Percentiles rank a stretch among this genome's conserved stretches.
Conservation (phyloP, 2,329 filamentous ascomycete genomes). For the Colletotrichum phormii region DNA sequence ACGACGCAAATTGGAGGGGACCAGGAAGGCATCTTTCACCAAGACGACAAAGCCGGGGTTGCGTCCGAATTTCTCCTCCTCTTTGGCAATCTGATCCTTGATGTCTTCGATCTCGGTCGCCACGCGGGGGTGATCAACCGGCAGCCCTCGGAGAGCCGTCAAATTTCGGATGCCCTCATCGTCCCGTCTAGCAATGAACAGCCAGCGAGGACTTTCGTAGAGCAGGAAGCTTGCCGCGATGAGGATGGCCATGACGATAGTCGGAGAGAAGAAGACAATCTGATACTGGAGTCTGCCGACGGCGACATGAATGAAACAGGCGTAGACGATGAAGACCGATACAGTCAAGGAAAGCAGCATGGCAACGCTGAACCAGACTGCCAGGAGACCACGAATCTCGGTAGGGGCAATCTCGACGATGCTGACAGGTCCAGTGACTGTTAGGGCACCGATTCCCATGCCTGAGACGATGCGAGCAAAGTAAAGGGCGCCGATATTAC, state of each 20-base stretch:
- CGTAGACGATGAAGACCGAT: slow-evolving; percentile 49
- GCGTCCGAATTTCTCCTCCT: background rate
- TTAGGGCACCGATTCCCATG: slow-evolving; percentile 52
- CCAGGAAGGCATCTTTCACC: slow-evolving; percentile 50
- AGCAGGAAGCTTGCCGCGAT: slow-evolving; percentile 46
- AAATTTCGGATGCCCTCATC: background rate
- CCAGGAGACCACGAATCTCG: slow-evolving; percentile 52
- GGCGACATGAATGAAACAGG: slow-evolving; percentile 45
- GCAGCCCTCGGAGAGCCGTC: background rate
- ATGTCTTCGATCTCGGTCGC: background rate
- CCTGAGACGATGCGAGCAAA: slow-evolving; percentile 50
- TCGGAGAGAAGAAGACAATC: slow-evolving; percentile 38
- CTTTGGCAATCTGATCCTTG: background rate
- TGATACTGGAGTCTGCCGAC: slow-evolving; percentile 43
- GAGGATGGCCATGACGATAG: slow-evolving; percentile 42
- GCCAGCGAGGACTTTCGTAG: slow-evolving; percentile 52
- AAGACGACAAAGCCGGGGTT: slow-evolving; percentile 33
- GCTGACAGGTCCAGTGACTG: slow-evolving; percentile 50
- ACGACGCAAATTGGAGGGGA: slow-evolving; percentile 51
- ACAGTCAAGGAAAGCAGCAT: slow-evolving; percentile 44
- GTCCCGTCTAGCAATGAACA: slow-evolving; percentile 30
- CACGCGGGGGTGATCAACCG: background rate
- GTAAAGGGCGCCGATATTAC: slow-evolving; percentile 46
- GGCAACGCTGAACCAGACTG: slow-evolving; percentile 50
- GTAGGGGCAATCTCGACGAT: slow-evolving; percentile 52